These are phyloP conservation scores for Mortierella sp. DNA, from an alignment of 371 early-diverging fungal species.

Conservation along the genomic window DNA sequence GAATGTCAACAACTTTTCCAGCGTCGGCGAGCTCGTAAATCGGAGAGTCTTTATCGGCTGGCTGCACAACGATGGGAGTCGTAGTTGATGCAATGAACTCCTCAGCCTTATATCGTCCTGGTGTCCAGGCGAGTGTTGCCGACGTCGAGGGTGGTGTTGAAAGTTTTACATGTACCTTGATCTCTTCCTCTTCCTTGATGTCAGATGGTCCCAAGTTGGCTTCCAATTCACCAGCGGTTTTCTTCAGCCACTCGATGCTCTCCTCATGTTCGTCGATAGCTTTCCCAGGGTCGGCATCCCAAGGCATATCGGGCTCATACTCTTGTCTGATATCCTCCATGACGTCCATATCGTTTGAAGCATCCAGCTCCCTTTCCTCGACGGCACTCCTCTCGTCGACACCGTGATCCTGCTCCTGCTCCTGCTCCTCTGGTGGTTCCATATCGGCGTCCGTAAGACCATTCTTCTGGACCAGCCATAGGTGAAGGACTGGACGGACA, in stretches of 20 bases:
- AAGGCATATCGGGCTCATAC: neutral
- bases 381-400: neutral
- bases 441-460: neutral
- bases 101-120: neutral
- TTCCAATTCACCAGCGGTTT: neutral
- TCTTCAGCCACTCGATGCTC: neutral
- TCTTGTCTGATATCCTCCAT: neutral
- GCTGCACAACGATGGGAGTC: no score
- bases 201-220: no score
- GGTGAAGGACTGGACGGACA: constrained; percentile 1
- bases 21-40: neutral
- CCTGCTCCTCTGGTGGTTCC: neutral
- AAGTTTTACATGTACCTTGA: neutral
- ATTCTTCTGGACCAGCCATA: neutral
- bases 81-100: neutral
- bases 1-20: neutral
- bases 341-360: neutral
- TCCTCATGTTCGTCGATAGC: neutral
- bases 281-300: neutral
- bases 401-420: neutral
- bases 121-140: neutral
- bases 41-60: no score
- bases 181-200: neutral
- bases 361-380: neutral
- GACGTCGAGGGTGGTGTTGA: neutral